These are phyloP conservation scores for Hyphopichia burtonii DNA, from an alignment of 1,139 yeast genomes.

Conservation along the genomic window DNA sequence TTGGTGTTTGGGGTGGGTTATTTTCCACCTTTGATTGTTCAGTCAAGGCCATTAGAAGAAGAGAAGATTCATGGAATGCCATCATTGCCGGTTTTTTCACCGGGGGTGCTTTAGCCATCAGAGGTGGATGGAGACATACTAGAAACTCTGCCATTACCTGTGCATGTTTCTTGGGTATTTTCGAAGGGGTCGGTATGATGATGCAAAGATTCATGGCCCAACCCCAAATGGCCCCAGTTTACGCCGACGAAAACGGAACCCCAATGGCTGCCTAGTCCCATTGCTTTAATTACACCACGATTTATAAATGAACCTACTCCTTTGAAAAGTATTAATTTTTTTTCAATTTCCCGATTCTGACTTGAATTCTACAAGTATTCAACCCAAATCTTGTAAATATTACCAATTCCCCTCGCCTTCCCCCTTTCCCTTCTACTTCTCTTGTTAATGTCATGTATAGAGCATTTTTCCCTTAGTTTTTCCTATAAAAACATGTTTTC, in stretches of 20 bases:
- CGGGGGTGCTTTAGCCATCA: constrained; percentile 95
- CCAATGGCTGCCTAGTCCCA: constrained; percentile 45
- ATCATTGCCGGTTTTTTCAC: constrained; percentile 97
- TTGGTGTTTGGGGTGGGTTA: constrained; percentile 99
- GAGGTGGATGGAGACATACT: constrained; percentile 99
- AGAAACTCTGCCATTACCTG: constrained; percentile 96
- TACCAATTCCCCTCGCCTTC: background rate
- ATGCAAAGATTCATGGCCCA: constrained; percentile 90
- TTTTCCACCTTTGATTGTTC: constrained; percentile 95
- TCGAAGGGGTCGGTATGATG: constrained; percentile 98
- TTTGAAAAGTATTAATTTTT: too few species aligned
- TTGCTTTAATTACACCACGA: too few species aligned
- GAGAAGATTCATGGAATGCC: constrained; percentile 99
- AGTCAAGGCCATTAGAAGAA: constrained; percentile 90
- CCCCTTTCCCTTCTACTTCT: too few species aligned
- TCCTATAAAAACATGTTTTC: too few species aligned
- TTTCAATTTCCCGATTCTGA: too few species aligned
- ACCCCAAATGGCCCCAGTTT: constrained; percentile 77
- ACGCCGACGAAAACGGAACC: constrained; percentile 57
- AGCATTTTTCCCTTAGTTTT: too few species aligned
- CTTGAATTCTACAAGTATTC: background rate
- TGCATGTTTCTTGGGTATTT: constrained; percentile 93
- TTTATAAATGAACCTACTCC: too few species aligned
- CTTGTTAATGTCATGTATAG: too few species aligned
- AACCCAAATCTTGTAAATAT: constrained; percentile 6